Conservation (phyloP, 2,329 filamentous ascomycete species). For the Cladophialophora carrionii region DNA sequence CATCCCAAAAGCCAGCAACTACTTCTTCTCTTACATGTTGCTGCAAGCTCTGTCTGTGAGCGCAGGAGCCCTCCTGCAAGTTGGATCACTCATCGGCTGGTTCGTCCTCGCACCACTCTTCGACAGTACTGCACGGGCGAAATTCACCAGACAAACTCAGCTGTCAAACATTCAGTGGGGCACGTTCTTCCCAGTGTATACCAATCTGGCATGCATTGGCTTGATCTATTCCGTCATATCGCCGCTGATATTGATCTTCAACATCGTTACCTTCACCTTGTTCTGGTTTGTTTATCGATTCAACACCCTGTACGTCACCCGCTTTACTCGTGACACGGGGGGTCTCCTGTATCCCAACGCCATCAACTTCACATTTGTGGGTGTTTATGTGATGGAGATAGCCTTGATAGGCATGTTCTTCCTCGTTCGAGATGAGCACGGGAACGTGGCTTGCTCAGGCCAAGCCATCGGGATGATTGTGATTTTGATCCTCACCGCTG, state of each 20-base stretch:
- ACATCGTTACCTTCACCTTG: conserved; percentile 85
- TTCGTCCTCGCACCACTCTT: conserved; percentile 78
- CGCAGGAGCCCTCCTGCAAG: conserved; percentile 83
- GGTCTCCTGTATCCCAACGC: conserved; percentile 89
- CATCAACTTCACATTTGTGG: conserved; percentile 93
- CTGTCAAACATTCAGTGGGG: conserved; percentile 84
- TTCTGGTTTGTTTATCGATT: conserved; percentile 97
- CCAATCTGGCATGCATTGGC: conserved; percentile 91
- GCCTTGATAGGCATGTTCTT: conserved; percentile 90
- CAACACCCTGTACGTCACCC: conserved; percentile 91
- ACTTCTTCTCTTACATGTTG: conserved; percentile 99
- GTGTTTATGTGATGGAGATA: conserved; percentile 91
- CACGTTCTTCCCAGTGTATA: conserved; percentile 92
- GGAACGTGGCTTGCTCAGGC: conserved; percentile 63
- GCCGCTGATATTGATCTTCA: conserved; percentile 89
- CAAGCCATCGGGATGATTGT: conserved; percentile 88
- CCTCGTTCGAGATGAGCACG: conserved; percentile 64
- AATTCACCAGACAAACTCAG: conserved; percentile 82
- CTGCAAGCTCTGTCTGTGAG: conserved; percentile 90
- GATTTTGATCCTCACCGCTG: conserved; percentile 67
- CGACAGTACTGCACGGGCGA: conserved; percentile 79
- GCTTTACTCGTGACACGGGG: conserved; percentile 87
- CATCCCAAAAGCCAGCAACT: conserved; percentile 85
- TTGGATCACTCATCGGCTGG: conserved; percentile 77
- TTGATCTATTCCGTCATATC: conserved; percentile 87